Percentiles rank a stretch among this genome's conserved stretches.
Conservation (phyloP, 352 stramenopile species). For the Globisporangium polare region DNA sequence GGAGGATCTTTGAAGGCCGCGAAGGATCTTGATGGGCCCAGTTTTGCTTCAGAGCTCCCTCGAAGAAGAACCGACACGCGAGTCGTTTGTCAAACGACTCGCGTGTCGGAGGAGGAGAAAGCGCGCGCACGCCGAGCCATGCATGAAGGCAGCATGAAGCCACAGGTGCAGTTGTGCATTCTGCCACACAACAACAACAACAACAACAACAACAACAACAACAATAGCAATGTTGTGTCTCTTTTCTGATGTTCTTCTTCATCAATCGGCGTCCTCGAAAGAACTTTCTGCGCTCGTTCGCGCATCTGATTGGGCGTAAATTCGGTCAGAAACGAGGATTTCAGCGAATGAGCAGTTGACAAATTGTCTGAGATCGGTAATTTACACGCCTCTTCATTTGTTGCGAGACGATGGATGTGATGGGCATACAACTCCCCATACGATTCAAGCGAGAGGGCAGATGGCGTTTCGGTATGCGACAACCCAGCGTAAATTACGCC, state of each 20-base stretch:
- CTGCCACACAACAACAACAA: no score
- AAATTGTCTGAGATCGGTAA: neutral
- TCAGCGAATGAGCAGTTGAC: neutral
- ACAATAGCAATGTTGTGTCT: no score
- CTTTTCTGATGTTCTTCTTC: neutral
- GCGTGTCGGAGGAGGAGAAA: no score
- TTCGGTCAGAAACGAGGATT: neutral
- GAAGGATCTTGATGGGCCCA: no score
- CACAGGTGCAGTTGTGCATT: no score
- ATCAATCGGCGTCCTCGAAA: neutral
- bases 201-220: no score
- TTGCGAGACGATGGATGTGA: neutral
- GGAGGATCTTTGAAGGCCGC: no score
- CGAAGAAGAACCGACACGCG: no score
- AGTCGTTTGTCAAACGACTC: no score
- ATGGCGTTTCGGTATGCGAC: slow-evolving; percentile 1
- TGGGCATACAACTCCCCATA: neutral
- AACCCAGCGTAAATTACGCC: slow-evolving; percentile 5
- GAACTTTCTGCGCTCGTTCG: neutral
- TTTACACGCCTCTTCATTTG: neutral
- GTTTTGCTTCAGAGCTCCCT: no score
- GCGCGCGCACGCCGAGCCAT: no score
- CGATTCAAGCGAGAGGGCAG: neutral
- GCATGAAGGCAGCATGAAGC: no score
- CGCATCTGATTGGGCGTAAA: neutral